Evolutionary conservation across 192 early-diverging fungal genomes (phyloP), one percentile per base, ranked within the genome.

Genomic region (Thamnidium elegans): DNA sequence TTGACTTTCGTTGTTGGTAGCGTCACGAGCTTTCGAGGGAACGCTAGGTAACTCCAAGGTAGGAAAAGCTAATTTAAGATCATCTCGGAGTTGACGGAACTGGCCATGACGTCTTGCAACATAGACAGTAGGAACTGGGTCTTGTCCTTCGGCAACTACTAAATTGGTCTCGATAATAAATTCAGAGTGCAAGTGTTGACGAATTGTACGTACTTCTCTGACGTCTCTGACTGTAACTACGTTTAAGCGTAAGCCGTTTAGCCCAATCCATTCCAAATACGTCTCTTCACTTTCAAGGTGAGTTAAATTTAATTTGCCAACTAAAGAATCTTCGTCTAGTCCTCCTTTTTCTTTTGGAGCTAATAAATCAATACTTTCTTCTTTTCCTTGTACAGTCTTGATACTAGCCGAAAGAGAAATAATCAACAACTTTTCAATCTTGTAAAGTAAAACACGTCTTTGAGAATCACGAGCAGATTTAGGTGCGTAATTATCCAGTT

Each of bases 81-180:
- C 72, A 8, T 67, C 53, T 15, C 76, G 66, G 6, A 85, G 71
- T 13, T 62, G 62, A 15, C 75, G 65, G 66, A 85, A 85, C 8
- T 74, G 70, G 26, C 76, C 71, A 50, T 79, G 68, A 13, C 81
- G 75, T 53, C 72, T 71, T 2, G 78, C 79, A 17, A 85, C 81
- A 4, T 65, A 55, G 0, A 58, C 14, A 15, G 20, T 13, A 3
- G 36, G 36, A 9, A 39, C 36, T 54, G 52, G 31, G 7, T 8
- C 5, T 19, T 48, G 11, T 14, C 15, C 17, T 7, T 20, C 30
- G 7, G 45, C 17, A 23, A 42, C 31, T 30, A 67, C 70, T 17
- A 71, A 54, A 10, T 39, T 60, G 15, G 73, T 73, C 10, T 68
- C 58, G 3, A 83, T 62, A 46, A 85, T 61, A 61, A 78, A 85